These are phyloP conservation scores for Chrysanthemum lavandulifolium DNA, from an alignment of 129 eudicot species.

Conservation along the genomic window DNA sequence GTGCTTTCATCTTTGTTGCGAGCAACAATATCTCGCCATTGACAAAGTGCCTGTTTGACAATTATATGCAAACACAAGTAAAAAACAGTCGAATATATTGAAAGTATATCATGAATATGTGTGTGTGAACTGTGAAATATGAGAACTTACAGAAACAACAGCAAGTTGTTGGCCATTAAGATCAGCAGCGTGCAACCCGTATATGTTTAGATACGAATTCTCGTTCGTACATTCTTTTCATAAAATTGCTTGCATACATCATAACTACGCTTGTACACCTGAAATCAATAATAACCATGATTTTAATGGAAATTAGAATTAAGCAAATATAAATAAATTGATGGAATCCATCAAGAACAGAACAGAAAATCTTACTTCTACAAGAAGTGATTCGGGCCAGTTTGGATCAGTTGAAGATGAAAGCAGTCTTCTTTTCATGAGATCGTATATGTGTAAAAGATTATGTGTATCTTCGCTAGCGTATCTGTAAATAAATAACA, in stretches of 20 bases:
- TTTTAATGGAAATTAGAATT: slow-evolving; percentile 4
- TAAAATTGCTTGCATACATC: slow-evolving; percentile 81
- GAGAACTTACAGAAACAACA: background rate
- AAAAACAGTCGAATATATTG: background rate
- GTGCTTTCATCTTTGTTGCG: slow-evolving; percentile 96
- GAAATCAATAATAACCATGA: slow-evolving; percentile 22
- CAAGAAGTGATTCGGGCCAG: slow-evolving; percentile 48
- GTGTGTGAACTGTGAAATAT: background rate
- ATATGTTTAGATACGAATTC: slow-evolving; percentile 66
- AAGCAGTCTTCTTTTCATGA: slow-evolving; percentile 51
- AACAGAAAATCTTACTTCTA: slow-evolving; percentile 39
- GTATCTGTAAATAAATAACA: no score
- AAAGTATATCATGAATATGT: background rate
- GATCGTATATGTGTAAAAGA: slow-evolving; percentile 67
- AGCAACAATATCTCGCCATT: slow-evolving; percentile 86
- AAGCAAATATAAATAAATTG: background rate
- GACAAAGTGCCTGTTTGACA: slow-evolving; percentile 63
- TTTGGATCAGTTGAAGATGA: slow-evolving; percentile 46
- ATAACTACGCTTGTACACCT: slow-evolving; percentile 91
- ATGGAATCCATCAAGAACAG: background rate
- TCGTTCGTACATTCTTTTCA: slow-evolving; percentile 71
- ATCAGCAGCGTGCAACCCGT: slow-evolving; percentile 41
- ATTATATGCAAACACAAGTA: background rate
- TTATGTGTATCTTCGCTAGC: slow-evolving; percentile 83
- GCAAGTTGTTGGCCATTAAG: slow-evolving; percentile 9